phyloP scores from a whole-genome alignment of 257 asterid species.

The Ballota nigra region DNA sequence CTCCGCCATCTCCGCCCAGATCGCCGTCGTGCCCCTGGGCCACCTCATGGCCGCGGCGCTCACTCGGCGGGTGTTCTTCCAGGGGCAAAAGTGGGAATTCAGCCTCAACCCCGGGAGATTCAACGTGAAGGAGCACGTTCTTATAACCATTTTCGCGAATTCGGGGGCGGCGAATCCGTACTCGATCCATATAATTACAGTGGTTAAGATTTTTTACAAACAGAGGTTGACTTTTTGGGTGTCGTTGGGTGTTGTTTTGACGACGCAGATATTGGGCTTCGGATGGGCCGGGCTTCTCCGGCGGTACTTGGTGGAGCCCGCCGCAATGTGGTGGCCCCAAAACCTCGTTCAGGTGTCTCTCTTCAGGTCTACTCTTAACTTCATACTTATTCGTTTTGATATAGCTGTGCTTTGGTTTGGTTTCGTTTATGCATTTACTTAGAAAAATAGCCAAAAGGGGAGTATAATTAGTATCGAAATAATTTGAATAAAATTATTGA shows the following conservation, averaged over 20 bases:
- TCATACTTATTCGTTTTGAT: background rate
- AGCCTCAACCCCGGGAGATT: constrained; percentile 73
- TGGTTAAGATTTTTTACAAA: constrained; percentile 69
- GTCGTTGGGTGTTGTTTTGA: constrained; percentile 66
- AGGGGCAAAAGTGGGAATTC: constrained; percentile 59
- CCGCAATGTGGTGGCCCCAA: constrained; percentile 99
- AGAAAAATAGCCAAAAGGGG: background rate
- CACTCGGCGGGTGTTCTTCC: constrained; percentile 57
- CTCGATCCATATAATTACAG: constrained; percentile 81
- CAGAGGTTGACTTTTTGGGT: constrained; percentile 74
- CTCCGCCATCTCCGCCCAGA: constrained; percentile 79
- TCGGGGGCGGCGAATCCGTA: constrained; percentile 85
- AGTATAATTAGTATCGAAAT: background rate
- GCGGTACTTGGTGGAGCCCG: constrained; percentile 85
- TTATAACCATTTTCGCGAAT: constrained; percentile 83
- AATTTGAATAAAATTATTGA: background rate
- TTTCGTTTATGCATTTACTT: background rate
- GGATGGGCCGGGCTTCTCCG: constrained; percentile 96
- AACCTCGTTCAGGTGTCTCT: constrained; percentile 93
- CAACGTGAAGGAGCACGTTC: constrained; percentile 85
- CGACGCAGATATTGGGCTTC: constrained; percentile 77
- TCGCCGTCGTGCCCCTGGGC: constrained; percentile 86
- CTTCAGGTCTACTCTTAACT: constrained; percentile 48
- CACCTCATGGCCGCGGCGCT: constrained; percentile 69
- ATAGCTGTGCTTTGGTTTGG: background rate